Conservation (phyloP, 169 alveolate species). For the Plasmodium cynomolgi region DNA sequence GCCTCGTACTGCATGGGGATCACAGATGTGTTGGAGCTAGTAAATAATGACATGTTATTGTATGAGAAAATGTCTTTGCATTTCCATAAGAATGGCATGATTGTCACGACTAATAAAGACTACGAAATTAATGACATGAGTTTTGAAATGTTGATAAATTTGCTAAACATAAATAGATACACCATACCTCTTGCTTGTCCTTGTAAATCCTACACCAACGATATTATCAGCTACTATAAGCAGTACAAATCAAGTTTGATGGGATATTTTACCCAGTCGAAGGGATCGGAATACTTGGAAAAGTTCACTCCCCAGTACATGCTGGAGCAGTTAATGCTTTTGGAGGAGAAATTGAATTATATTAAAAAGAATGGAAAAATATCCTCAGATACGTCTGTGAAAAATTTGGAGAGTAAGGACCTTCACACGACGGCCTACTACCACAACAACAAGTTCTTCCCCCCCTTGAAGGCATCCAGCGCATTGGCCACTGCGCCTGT, state of each 20-base stretch:
- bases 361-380: constrained; percentile 24
- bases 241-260: constrained; percentile 4
- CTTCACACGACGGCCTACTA: constrained; percentile 4
- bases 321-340: neutral
- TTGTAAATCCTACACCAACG: constrained; percentile 35
- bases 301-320: neutral
- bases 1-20: constrained; percentile 59
- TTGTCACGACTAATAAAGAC: neutral
- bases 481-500: neutral
- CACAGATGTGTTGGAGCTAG: constrained; percentile 35
- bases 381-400: neutral
- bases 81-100: constrained; percentile 17
- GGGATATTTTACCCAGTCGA: constrained; percentile 1
- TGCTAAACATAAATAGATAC: constrained; percentile 31
- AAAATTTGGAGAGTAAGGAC: neutral
- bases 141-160: constrained; percentile 6
- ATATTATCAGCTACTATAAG: constrained; percentile 9
- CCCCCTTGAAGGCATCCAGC: neutral
- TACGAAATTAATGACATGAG: neutral
- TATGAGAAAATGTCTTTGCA: constrained; percentile 20
- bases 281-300: neutral
- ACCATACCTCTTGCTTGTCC: constrained; percentile 55
- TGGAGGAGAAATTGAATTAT: constrained; percentile 27
- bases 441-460: constrained; percentile 17
- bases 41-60: constrained; percentile 47